Evolutionary conservation across 1,284 basidiomycete species (phyloP), one percentile per base, ranked within the genome.

Genomic region (Ustilago hordei): DNA sequence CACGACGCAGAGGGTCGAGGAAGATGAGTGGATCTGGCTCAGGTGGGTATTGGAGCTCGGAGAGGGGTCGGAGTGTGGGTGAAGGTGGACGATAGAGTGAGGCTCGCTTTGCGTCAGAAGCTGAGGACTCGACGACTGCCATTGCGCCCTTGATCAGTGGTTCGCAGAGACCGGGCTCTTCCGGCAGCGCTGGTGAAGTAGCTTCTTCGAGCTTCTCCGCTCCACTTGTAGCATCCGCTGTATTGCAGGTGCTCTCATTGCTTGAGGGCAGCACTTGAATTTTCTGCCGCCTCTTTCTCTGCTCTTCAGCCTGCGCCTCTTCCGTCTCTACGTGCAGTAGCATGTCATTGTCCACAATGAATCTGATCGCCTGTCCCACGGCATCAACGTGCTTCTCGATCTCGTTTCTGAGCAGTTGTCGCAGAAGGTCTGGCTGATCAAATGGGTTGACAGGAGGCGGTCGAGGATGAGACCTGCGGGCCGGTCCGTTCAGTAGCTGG

Each of bases 341-440:
- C 87, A 96, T 95, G 81, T 95, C 91, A 80, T 99, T 99, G 73
- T 94, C 92, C 2, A 94, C 94, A 15, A 98, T 87, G 86, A 98
- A 99, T 38, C 91, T 91, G 81, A 98, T 93, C 2, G 93, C 93
- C 86, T 98, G 96, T 0, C 95, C 94, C 2, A 98, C 89, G 85
- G 97, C 95, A 2, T 93, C 94, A 5, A 97, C 90, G 0, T 96
- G 95, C 81, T 94, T 90, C 34, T 92, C 91, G 57, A 98, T 95
- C 83, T 98, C 95, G 12, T 92, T 93, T 23, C 92, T 88, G 7
- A 98, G 89, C n/a, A 97, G 87, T 91, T 77, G 78, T 4, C 81
- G 79, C n/a, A 85, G 64, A 52, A 85, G 64, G 52, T 84, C 76
- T 0, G 81, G 83, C 52, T 78, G 75, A 28, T 80, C 78, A 56